Conservation (phyloP, 116 monocot genomes). For the Posidonia oceanica region DNA sequence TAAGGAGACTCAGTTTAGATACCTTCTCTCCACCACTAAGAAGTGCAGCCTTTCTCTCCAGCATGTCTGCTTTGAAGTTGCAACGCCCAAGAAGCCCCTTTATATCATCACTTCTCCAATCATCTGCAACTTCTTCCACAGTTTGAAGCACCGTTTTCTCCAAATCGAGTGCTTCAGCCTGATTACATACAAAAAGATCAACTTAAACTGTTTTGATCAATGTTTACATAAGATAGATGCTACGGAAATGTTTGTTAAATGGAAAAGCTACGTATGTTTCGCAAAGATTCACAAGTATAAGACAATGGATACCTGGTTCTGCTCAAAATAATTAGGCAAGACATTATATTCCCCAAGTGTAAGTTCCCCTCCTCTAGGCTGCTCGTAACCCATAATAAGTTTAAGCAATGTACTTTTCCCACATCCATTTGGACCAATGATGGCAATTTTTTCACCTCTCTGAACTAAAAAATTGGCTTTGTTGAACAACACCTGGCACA, state of each 20-base stretch:
- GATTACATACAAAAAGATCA: slow-evolving; percentile 7
- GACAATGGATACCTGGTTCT: slow-evolving; percentile 66
- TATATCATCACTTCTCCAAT: slow-evolving; percentile 96
- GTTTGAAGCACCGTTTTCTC: slow-evolving; percentile 87
- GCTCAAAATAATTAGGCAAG: slow-evolving; percentile 95
- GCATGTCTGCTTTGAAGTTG: slow-evolving; percentile 92
- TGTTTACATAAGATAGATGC: neutral
- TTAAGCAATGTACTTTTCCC: slow-evolving; percentile 92
- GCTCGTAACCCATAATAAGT: slow-evolving; percentile 80
- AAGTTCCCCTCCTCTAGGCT: slow-evolving; percentile 66
- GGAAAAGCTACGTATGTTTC: neutral
- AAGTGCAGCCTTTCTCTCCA: slow-evolving; percentile 81
- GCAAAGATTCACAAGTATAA: neutral
- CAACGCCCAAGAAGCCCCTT: slow-evolving; percentile 96
- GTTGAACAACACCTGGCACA: slow-evolving; percentile 52
- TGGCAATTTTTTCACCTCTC: slow-evolving; percentile 92
- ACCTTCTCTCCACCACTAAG: slow-evolving; percentile 99
- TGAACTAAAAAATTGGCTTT: slow-evolving; percentile 78
- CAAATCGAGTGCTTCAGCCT: slow-evolving; percentile 96
- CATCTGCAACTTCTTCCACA: slow-evolving; percentile 83
- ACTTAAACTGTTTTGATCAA: neutral
- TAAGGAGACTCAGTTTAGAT: neutral
- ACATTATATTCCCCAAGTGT: slow-evolving; percentile 89
- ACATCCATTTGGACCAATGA: slow-evolving; percentile 97
- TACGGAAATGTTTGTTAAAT: neutral